A percentile compares a stretch with the other conserved stretches of the same genome.
Evolutionary conservation across 2,329 filamentous ascomycete species (phyloP).

Genomic region (Diplodia mutila): DNA sequence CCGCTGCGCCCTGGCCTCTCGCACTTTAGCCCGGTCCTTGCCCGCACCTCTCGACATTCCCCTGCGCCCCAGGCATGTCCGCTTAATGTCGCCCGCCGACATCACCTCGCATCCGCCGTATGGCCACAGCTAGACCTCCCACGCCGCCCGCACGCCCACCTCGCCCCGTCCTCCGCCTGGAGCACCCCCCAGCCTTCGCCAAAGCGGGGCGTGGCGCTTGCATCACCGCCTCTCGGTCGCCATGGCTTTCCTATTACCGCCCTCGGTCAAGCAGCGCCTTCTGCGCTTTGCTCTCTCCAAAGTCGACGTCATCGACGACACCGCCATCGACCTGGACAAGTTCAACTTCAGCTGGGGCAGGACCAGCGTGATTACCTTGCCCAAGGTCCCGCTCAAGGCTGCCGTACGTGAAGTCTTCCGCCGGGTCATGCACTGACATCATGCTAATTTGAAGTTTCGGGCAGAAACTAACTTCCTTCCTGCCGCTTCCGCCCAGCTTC

Average conservation of each 20-base stretch:
- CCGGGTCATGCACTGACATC: background rate
- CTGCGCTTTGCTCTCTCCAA: constrained; percentile 83
- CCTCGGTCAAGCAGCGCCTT: constrained; percentile 82
- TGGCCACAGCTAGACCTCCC: constrained; percentile 10
- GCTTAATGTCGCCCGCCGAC: constrained; percentile 16
- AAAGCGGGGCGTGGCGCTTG: constrained; percentile 26
- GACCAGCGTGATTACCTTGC: constrained; percentile 81
- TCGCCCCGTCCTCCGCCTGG: constrained; percentile 36
- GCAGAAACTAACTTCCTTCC: constrained; percentile 78
- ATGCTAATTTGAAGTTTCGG: constrained; percentile 29
- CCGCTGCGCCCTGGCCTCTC: background rate
- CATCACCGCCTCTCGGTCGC: constrained; percentile 24
- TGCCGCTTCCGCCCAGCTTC: constrained; percentile 76
- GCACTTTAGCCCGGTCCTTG: background rate
- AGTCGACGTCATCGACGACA: constrained; percentile 84
- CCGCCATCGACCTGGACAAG: constrained; percentile 81
- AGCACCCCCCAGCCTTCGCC: constrained; percentile 1
- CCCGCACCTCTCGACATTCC: background rate
- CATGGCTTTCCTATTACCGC: constrained; percentile 74
- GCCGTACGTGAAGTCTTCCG: constrained; percentile 59
- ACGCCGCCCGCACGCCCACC: constrained; percentile 24
- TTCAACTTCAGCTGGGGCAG: constrained; percentile 85
- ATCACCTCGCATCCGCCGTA: constrained; percentile 5
- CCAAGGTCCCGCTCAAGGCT: constrained; percentile 80
- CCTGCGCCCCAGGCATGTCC: background rate